Percentiles rank a stretch among this genome's conserved stretches.
phyloP scores from a whole-genome alignment of 2,329 filamentous ascomycete genomes.

The Ramularia endophylla region DNA sequence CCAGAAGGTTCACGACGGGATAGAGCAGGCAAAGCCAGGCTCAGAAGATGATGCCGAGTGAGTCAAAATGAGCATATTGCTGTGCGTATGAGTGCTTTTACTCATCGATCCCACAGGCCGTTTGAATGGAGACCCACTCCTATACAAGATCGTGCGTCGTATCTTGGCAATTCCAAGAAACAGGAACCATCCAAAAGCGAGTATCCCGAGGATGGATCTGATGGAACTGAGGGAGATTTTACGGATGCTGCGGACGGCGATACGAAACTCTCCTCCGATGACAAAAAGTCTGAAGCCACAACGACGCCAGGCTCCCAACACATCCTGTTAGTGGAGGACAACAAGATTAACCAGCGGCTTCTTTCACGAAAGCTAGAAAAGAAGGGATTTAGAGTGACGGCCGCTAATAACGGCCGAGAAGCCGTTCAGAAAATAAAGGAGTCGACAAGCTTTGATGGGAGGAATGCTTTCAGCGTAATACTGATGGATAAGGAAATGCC shows the following conservation, averaged over 20 bases:
- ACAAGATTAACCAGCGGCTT: slow-evolving; percentile 30
- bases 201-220: no score
- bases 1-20: slow-evolving; percentile 1
- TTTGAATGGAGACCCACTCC: slow-evolving; percentile 9
- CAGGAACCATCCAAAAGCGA: no score
- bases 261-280: no score
- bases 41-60: slow-evolving; percentile 3
- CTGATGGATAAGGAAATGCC: slow-evolving; percentile 33
- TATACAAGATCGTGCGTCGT: no score
- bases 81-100: no score
- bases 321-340: slow-evolving; percentile 26
- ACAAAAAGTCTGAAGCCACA: no score
- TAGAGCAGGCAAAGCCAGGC: slow-evolving; percentile 9
- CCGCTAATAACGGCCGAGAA: slow-evolving; percentile 30
- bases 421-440: slow-evolving; percentile 24
- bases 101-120: slow-evolving; percentile 3
- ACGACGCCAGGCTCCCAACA: slow-evolving; percentile 3
- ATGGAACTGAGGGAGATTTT: no score
- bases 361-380: slow-evolving; percentile 24
- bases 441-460: no score
- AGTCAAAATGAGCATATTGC: no score
- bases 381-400: slow-evolving; percentile 27
- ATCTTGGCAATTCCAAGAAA: no score
- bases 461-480: slow-evolving; percentile 25
- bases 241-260: no score